Percentiles rank a stretch among this genome's conserved stretches.
phyloP scores from a whole-genome alignment of 352 stramenopile genomes.

The Thraustotheca clavata region DNA sequence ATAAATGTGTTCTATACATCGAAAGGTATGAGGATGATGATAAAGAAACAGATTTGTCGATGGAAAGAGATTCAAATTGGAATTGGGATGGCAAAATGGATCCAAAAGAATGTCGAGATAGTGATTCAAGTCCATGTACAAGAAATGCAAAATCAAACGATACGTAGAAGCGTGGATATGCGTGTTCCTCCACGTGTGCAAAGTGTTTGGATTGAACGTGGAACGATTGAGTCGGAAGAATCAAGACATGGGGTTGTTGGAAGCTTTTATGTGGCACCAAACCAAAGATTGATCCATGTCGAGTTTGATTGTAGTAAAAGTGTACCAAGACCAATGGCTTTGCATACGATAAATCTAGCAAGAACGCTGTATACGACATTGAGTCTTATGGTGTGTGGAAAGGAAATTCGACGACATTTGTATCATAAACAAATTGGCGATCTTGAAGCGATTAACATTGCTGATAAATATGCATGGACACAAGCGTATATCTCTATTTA shows the following conservation, averaged over 20 bases:
- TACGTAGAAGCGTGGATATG: slow-evolving; percentile 9
- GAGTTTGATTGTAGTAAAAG: neutral
- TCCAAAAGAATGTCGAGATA: neutral
- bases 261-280: neutral
- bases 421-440: slow-evolving; percentile 12
- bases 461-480: slow-evolving; percentile 1
- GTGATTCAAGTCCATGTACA: neutral
- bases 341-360: neutral
- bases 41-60: neutral
- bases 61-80: slow-evolving; percentile 8
- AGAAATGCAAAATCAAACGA: slow-evolving; percentile 3
- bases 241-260: neutral
- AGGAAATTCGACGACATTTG: neutral
- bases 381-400: neutral
- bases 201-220: slow-evolving; percentile 7
- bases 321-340: neutral
- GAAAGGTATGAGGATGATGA: neutral
- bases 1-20: neutral
- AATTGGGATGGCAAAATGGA: neutral
- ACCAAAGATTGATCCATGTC: neutral
- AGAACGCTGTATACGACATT: neutral
- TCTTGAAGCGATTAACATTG: neutral
- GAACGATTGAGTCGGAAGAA: neutral
- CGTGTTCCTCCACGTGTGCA: slow-evolving; percentile 16
- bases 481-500: neutral